Evolutionary conservation across 2,329 filamentous ascomycete species (phyloP), one percentile per base, ranked within the genome.

Genomic region (Pyrenochaeta sp.): DNA sequence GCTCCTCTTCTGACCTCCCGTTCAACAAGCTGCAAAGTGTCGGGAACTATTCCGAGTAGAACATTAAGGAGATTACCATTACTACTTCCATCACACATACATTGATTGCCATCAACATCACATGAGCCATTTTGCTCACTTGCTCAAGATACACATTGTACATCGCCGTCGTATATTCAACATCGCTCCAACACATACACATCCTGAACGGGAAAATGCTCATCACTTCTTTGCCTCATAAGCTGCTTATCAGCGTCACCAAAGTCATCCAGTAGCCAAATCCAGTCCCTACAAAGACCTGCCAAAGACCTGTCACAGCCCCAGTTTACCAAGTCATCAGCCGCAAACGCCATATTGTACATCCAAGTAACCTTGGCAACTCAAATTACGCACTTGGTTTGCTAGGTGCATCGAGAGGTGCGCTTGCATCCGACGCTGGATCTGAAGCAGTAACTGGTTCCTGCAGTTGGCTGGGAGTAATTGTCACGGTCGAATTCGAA

Each of bases 401-500:
- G 27, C 20, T 18, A 30, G 27, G 17, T 12, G 21, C 20, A 3
- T 17, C n/a, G n/a, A 30, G 6, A 35, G 18, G 2, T 2, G 14
- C 14, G 4, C 17, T 31, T 21, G 20, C 35, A 42, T 7, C 40
- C 15, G 31, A 15, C 2, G 45, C 7, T 17, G 47, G 42, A 30
- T 47, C 45, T 4, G 50, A 27, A 4, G n/a, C 29, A 4, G 40
- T 21, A 7, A 42, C 43, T 18, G 12, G n/a, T 12, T 39, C 46
- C 12, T 33, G 15, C 18, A 40, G 33, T 31, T 52, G 42, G 15
- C 12, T n/a, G 7, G 59, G 44, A 11, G 51, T 54, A 39, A 60
- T 47, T 11, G 58, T 51, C 20, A 33, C 20, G 15, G 57, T 46
- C 18, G 60, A 54, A 9, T 39, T 21, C 1, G 53, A 57, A 11